A percentile compares a stretch with the other conserved stretches of the same genome.
These are phyloP conservation scores for Cordyceps militaris DNA, from an alignment of 2,329 filamentous ascomycete genomes.

Conservation along the genomic window DNA sequence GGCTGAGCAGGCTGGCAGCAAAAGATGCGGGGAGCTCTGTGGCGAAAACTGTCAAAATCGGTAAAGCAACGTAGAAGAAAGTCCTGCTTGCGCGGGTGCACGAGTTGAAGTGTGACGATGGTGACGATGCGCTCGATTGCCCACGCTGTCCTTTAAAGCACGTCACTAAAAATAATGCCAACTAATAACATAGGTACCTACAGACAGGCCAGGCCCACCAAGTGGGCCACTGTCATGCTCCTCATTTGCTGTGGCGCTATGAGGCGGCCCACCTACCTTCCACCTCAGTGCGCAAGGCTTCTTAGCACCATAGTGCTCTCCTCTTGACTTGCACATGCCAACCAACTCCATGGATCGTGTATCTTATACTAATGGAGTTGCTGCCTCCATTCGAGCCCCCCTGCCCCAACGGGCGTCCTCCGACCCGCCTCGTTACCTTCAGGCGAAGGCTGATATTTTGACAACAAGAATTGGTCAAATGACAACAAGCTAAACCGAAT, in stretches of 20 bases:
- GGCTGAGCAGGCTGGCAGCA: neutral
- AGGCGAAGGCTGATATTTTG: too few relatives aligned
- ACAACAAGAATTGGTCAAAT: too few relatives aligned
- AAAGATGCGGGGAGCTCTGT: neutral
- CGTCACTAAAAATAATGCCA: neutral
- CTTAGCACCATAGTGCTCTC: too few relatives aligned
- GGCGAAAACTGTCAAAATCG: neutral
- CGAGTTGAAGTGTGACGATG: neutral
- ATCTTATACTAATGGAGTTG: too few relatives aligned
- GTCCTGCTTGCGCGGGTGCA: neutral
- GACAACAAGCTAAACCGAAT: too few relatives aligned
- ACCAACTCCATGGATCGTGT: too few relatives aligned
- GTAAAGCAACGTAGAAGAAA: neutral
- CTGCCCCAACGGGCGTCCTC: too few relatives aligned
- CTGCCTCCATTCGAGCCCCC: too few relatives aligned
- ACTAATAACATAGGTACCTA: neutral
- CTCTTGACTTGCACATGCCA: too few relatives aligned
- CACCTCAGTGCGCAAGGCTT: neutral
- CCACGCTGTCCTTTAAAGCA: conserved; percentile 20
- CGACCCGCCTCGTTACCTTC: too few relatives aligned
- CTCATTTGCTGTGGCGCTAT: conserved; percentile 6
- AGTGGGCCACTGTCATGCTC: neutral
- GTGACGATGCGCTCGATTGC: conserved; percentile 8
- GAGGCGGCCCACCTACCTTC: neutral
- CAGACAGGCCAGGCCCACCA: neutral